These are phyloP conservation scores for Thinopyrum elongatum DNA, from an alignment of 176 grass and related monocot species.

Conservation along the genomic window DNA sequence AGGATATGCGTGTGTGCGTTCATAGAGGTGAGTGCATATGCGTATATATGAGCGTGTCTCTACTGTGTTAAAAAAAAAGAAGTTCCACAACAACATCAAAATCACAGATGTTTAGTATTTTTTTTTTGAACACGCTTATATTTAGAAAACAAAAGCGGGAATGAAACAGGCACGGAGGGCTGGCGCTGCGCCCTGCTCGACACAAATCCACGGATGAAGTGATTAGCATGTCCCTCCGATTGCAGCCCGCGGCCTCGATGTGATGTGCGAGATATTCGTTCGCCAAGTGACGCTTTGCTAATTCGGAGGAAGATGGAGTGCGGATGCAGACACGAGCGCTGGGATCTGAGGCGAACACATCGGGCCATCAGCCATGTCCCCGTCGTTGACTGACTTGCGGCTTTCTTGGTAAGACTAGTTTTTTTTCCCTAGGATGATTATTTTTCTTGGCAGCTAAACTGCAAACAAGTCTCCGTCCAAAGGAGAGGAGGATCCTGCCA, in stretches of 20 bases:
- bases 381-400: slow-evolving; percentile 33
- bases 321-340: neutral
- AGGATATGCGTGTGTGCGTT: no score
- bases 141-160: no score
- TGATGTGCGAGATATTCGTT: neutral
- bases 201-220: neutral
- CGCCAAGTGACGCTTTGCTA: neutral
- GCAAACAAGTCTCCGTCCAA: neutral
- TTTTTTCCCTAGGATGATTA: neutral
- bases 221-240: neutral
- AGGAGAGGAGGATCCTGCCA: neutral
- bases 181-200: neutral
- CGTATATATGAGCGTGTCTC: no score
- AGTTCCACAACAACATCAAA: no score
- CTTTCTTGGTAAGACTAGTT: neutral
- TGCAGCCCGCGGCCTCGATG: neutral
- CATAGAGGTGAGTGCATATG: no score
- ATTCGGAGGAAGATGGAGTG: neutral
- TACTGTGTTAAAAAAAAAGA: no score
- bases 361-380: neutral
- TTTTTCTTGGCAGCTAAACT: neutral
- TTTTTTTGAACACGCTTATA: no score
- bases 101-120: no score
- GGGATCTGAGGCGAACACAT: neutral
- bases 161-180: no score